Percentiles rank a stretch among this genome's conserved stretches.
Conservation (phyloP, 305 asterid species). For the Ilex paraguariensis region DNA sequence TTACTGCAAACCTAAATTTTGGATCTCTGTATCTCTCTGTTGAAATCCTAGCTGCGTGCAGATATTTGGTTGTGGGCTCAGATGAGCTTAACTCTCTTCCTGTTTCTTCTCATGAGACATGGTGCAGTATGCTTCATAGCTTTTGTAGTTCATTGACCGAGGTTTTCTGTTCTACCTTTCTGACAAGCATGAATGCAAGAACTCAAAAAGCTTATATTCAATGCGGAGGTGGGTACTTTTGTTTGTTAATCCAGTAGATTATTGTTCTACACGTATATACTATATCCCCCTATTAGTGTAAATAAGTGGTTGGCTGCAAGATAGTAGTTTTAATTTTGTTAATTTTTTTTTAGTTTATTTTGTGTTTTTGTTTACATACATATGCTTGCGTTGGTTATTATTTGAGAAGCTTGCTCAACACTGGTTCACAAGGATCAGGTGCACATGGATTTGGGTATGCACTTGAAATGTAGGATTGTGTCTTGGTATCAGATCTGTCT, state of each 20-base stretch:
- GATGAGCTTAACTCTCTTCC: slow-evolving; percentile 23
- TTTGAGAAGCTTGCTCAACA: too few relatives aligned
- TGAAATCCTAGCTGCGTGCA: slow-evolving; percentile 77
- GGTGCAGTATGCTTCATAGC: slow-evolving; percentile 47
- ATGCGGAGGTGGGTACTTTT: slow-evolving; percentile 49
- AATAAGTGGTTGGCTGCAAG: too few relatives aligned
- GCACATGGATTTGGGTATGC: too few relatives aligned
- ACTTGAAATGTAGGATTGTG: too few relatives aligned
- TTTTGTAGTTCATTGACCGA: slow-evolving; percentile 42
- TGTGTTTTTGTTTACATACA: too few relatives aligned
- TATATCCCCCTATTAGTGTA: too few relatives aligned
- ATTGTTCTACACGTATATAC: too few relatives aligned
- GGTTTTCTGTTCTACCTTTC: slow-evolving; percentile 44
- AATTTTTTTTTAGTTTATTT: too few relatives aligned
- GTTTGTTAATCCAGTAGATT: neutral
- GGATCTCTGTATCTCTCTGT: slow-evolving; percentile 66
- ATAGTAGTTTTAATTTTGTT: too few relatives aligned
- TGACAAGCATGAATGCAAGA: slow-evolving; percentile 35
- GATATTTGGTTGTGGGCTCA: slow-evolving; percentile 45
- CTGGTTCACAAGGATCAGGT: too few relatives aligned
- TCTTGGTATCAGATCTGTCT: too few relatives aligned
- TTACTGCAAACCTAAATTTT: slow-evolving; percentile 37
- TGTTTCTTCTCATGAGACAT: slow-evolving; percentile 35
- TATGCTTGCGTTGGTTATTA: too few relatives aligned
- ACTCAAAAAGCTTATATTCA: slow-evolving; percentile 36